Evolutionary conservation across 164 flowering plant genomes (phyloP).

Genomic region (Warburgia ugandensis): DNA sequence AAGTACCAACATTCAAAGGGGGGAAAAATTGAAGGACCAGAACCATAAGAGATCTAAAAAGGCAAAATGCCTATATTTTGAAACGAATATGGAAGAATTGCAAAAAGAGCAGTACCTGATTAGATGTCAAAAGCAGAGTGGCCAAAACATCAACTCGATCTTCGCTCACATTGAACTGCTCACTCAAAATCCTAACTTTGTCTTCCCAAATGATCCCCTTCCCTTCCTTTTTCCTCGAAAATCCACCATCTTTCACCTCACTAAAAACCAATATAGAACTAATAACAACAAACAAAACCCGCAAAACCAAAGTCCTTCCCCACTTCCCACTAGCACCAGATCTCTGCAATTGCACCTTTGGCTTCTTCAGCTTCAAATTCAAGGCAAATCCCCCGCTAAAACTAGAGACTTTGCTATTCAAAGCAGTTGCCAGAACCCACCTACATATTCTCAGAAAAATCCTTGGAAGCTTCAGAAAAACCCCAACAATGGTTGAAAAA

Average conservation of each 20-base stretch:
- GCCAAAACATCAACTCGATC: constrained; percentile 37
- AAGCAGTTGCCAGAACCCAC: constrained; percentile 56
- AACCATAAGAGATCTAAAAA: no score
- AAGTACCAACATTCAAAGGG: no score
- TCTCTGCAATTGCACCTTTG: no score
- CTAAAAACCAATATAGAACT: constrained; percentile 29
- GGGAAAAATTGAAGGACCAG: no score
- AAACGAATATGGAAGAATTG: no score
- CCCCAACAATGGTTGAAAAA: constrained; percentile 29
- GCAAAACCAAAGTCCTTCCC: constrained; percentile 28
- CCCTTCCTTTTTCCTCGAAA: constrained; percentile 15
- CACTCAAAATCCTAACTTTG: constrained; percentile 24
- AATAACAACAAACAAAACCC: constrained; percentile 23
- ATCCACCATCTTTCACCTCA: constrained; percentile 11
- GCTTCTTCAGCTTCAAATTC: constrained; percentile 33
- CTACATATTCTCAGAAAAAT: constrained; percentile 33
- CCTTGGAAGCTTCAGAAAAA: constrained; percentile 35
- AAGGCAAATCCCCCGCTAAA: constrained; percentile 24
- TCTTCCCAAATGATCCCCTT: constrained; percentile 16
- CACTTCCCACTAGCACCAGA: constrained; percentile 26
- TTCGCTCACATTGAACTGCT: constrained; percentile 48
- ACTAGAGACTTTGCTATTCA: constrained; percentile 35
- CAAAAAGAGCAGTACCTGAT: constrained; percentile 37
- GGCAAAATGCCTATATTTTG: no score
- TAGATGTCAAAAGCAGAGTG: constrained; percentile 35